phyloP scores from a whole-genome alignment of 495 filamentous ascomycete genomes.

The Penicillium arizonense region DNA sequence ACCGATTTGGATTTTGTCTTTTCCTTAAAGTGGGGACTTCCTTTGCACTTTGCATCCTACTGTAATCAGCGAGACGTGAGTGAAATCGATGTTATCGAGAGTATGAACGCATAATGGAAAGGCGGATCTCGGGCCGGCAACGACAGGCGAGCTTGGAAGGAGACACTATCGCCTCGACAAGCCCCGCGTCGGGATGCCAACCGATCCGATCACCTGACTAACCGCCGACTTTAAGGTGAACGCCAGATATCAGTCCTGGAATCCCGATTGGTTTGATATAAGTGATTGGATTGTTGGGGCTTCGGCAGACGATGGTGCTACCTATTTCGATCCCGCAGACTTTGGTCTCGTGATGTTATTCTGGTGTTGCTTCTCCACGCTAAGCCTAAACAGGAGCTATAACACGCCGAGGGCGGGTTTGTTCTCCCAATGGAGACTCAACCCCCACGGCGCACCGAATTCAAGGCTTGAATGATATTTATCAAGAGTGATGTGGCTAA shows the following conservation, averaged over 20 bases:
- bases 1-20: constrained; percentile 25
- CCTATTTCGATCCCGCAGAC: background rate
- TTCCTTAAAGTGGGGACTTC: constrained; percentile 2
- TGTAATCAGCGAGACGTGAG: background rate
- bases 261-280: background rate
- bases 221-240: background rate
- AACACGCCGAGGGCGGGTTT: background rate
- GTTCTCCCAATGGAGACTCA: background rate
- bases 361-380: background rate
- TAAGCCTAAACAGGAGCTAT: background rate
- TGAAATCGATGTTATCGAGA: background rate
- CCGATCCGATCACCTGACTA: constrained; percentile 10
- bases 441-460: too few relatives aligned
- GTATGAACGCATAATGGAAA: background rate
- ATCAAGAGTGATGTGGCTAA: too few relatives aligned
- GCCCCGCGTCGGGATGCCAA: background rate
- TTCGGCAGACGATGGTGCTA: background rate
- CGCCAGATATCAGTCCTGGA: background rate
- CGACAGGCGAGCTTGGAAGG: too few relatives aligned
- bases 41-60: constrained; percentile 1
- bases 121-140: background rate
- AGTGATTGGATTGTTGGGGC: background rate
- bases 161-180: too few relatives aligned
- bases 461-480: too few relatives aligned
- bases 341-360: background rate